These are phyloP conservation scores for Cystobasidium slooffiae DNA, from an alignment of 1,284 basidiomycete genomes.

Conservation along the genomic window DNA sequence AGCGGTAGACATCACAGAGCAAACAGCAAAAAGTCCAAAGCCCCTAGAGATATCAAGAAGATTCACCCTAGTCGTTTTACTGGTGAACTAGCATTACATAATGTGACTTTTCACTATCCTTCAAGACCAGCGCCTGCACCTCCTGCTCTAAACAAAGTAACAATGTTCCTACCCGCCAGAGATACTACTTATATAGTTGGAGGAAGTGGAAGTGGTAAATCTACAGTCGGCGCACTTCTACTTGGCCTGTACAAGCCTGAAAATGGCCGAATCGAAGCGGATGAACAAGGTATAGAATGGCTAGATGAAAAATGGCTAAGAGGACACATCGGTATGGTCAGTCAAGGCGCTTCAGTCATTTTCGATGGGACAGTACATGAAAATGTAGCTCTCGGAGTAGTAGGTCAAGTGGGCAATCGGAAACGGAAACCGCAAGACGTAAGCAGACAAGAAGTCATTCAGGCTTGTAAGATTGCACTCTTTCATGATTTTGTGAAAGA, in stretches of 20 bases:
- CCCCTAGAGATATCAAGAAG: slow-evolving; percentile 49
- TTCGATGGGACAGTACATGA: slow-evolving; percentile 83
- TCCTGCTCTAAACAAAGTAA: slow-evolving; percentile 67
- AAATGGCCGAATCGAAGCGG: slow-evolving; percentile 67
- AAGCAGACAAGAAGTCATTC: slow-evolving; percentile 71
- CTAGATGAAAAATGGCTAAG: slow-evolving; percentile 77
- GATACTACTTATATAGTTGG: slow-evolving; percentile 95
- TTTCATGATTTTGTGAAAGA: slow-evolving; percentile 85
- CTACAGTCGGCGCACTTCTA: slow-evolving; percentile 82
- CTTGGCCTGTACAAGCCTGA: slow-evolving; percentile 71
- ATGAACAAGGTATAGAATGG: slow-evolving; percentile 76
- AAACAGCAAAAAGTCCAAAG: slow-evolving; percentile 19
- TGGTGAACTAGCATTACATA: slow-evolving; percentile 78
- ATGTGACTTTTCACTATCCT: slow-evolving; percentile 84
- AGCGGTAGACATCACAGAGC: slow-evolving; percentile 24
- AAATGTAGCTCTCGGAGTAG: slow-evolving; percentile 81
- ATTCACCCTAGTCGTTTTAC: slow-evolving; percentile 54
- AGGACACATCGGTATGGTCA: slow-evolving; percentile 74
- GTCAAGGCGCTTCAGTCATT: slow-evolving; percentile 73
- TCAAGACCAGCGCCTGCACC: slow-evolving; percentile 65
- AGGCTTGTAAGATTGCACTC: slow-evolving; percentile 81
- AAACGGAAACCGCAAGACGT: slow-evolving; percentile 60
- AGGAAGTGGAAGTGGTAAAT: slow-evolving; percentile 87
- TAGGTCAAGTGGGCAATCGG: slow-evolving; percentile 59
- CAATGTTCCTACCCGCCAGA: slow-evolving; percentile 74